These are phyloP conservation scores for Santalum album DNA, from an alignment of 164 flowering plant species.

Conservation along the genomic window DNA sequence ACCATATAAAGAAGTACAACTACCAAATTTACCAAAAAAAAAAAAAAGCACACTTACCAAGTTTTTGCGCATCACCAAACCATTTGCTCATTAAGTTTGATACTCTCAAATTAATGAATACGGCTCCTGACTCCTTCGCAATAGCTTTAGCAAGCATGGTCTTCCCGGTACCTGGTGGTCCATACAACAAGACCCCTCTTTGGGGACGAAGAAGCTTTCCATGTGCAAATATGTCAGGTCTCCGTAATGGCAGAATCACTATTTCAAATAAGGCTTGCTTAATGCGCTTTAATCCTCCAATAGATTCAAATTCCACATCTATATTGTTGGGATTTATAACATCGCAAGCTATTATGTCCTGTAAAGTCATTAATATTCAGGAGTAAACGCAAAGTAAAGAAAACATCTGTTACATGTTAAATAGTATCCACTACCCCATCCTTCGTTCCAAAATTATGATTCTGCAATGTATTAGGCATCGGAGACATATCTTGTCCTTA, in stretches of 20 bases:
- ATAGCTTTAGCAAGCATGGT: conserved; percentile 86
- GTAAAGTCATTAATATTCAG: conserved; percentile 7
- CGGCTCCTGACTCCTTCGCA: too few relatives aligned
- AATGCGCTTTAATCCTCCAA: conserved; percentile 71
- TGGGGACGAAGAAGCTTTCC: conserved; percentile 81
- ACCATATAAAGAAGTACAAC: too few relatives aligned
- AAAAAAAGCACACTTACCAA: too few relatives aligned
- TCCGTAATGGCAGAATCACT: conserved; percentile 64
- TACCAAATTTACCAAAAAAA: too few relatives aligned
- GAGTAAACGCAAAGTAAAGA: not conserved
- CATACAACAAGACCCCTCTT: conserved; percentile 74
- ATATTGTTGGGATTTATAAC: conserved; percentile 81
- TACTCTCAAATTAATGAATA: too few relatives aligned
- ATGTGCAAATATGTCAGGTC: conserved; percentile 70
- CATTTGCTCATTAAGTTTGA: too few relatives aligned
- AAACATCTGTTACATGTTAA: too few relatives aligned
- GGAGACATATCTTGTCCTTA: too few relatives aligned
- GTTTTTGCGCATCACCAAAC: too few relatives aligned
- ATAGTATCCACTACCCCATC: too few relatives aligned
- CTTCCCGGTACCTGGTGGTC: conserved; percentile 78
- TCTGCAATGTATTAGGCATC: too few relatives aligned
- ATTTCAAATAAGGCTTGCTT: conserved; percentile 64
- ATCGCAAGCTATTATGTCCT: conserved; percentile 93
- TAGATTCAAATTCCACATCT: conserved; percentile 67
- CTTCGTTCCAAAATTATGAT: too few relatives aligned